Evolutionary conservation across 2,329 filamentous ascomycete genomes (phyloP).

Genomic region (Fusarium multiceps): DNA sequence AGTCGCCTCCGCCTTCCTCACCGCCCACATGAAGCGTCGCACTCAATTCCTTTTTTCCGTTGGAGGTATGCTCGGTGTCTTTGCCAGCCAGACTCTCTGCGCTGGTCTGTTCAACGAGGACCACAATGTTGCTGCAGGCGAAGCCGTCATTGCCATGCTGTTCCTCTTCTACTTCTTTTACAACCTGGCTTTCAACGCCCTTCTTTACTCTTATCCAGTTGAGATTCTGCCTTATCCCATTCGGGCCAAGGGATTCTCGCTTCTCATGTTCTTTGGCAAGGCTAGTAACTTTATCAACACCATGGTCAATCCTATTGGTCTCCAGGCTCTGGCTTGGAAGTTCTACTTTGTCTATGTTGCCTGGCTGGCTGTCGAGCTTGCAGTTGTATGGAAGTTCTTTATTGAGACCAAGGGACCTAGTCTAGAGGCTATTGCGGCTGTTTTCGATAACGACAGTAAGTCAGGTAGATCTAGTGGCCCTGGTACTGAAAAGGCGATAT

Average conservation of each 20-base stretch:
- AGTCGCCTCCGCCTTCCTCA: constrained; percentile 21
- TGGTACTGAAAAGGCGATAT: neutral
- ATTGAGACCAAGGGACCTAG: constrained; percentile 4
- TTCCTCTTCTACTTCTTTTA: constrained; percentile 36
- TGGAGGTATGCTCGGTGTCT: constrained; percentile 29
- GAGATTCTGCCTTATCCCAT: constrained; percentile 30
- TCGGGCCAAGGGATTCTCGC: constrained; percentile 28
- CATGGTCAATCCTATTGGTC: constrained; percentile 3
- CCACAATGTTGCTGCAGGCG: constrained; percentile 8
- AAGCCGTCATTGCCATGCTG: constrained; percentile 17
- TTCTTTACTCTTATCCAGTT: constrained; percentile 32
- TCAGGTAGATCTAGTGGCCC: too few relatives aligned
- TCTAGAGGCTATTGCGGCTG: neutral
- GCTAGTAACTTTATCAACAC: constrained; percentile 11
- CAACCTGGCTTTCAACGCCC: constrained; percentile 35
- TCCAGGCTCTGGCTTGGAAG: constrained; percentile 2
- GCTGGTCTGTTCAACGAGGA: constrained; percentile 28
- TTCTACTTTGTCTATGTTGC: neutral
- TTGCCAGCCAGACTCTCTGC: constrained; percentile 29
- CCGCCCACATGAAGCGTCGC: constrained; percentile 28
- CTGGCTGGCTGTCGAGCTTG: constrained; percentile 5
- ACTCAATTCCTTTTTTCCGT: constrained; percentile 35
- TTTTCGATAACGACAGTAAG: neutral
- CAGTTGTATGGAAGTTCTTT: neutral
- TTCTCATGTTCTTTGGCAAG: constrained; percentile 32